phyloP scores from a whole-genome alignment of 495 filamentous ascomycete genomes.

The Lasiosphaeris hirsuta region DNA sequence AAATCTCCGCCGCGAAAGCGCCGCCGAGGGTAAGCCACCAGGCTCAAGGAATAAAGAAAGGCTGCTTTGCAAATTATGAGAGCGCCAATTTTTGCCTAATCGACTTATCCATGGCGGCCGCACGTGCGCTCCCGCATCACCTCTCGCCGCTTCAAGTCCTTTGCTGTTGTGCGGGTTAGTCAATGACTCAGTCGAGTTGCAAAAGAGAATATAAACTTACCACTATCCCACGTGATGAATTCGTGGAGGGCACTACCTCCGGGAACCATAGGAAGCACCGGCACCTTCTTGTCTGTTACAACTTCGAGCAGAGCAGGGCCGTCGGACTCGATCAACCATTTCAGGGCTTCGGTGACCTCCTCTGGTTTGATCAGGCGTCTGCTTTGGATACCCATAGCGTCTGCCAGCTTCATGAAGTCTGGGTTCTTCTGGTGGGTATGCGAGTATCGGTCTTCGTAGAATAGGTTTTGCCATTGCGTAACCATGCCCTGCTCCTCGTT shows the following conservation, averaged over 20 bases:
- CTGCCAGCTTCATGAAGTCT: constrained; percentile 79
- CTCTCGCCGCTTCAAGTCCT: constrained; percentile 69
- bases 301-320: constrained; percentile 71
- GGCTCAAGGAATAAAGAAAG: background rate
- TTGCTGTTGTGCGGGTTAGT: constrained; percentile 52
- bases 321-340: constrained; percentile 83
- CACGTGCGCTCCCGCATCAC: constrained; percentile 67
- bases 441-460: constrained; percentile 88
- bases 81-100: background rate
- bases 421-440: constrained; percentile 91
- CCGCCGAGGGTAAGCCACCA: background rate
- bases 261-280: constrained; percentile 95
- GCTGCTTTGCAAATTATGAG: constrained; percentile 4
- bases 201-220: constrained; percentile 38
- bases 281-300: constrained; percentile 82
- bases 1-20: too few relatives aligned
- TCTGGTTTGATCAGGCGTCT: constrained; percentile 61
- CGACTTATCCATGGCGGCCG: constrained; percentile 42
- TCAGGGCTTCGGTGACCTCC: constrained; percentile 71
- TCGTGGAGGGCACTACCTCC: constrained; percentile 84
- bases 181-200: constrained; percentile 16
- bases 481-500: constrained; percentile 99
- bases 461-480: constrained; percentile 91
- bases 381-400: constrained; percentile 76
- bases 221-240: constrained; percentile 86